A percentile compares a stretch with the other conserved stretches of the same genome.
Conservation (phyloP, 768 basidiomycete genomes). For the Gelatoporia subvermispora region DNA sequence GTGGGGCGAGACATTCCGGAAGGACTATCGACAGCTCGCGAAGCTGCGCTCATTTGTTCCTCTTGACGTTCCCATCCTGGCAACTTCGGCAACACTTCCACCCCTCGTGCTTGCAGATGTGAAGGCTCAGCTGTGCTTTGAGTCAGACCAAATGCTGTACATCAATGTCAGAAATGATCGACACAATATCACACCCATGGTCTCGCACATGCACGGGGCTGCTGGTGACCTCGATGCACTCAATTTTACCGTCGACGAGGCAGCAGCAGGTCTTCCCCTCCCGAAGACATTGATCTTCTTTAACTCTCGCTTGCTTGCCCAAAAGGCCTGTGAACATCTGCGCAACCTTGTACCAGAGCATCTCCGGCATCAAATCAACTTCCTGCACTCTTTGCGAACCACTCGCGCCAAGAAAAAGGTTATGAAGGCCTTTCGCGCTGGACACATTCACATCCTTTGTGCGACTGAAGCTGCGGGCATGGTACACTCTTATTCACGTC, state of each 20-base stretch:
- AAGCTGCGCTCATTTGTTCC: constrained; percentile 28
- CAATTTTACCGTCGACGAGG: neutral
- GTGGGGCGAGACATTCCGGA: constrained; percentile 33
- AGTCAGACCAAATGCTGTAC: neutral
- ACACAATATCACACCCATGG: neutral
- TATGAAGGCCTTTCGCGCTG: neutral
- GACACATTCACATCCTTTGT: neutral
- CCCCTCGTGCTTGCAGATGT: constrained; percentile 25
- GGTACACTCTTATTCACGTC: neutral
- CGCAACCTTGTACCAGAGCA: neutral
- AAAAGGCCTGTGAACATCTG: neutral
- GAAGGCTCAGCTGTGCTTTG: neutral
- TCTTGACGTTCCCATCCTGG: constrained; percentile 23
- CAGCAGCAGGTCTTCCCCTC: neutral
- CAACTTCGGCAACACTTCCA: constrained; percentile 31
- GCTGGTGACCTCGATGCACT: too few species aligned
- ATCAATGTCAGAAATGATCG: neutral
- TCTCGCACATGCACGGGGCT: too few species aligned
- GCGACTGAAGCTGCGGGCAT: neutral
- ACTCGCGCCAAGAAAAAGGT: neutral
- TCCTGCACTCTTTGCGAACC: neutral
- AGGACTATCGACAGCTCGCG: constrained; percentile 22
- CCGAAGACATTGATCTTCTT: neutral
- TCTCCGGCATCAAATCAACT: neutral
- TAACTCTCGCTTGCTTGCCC: neutral